Base-by-base conservation (phyloP, 2,329 filamentous ascomycete species). In the Talaromyces sp. region DNA sequence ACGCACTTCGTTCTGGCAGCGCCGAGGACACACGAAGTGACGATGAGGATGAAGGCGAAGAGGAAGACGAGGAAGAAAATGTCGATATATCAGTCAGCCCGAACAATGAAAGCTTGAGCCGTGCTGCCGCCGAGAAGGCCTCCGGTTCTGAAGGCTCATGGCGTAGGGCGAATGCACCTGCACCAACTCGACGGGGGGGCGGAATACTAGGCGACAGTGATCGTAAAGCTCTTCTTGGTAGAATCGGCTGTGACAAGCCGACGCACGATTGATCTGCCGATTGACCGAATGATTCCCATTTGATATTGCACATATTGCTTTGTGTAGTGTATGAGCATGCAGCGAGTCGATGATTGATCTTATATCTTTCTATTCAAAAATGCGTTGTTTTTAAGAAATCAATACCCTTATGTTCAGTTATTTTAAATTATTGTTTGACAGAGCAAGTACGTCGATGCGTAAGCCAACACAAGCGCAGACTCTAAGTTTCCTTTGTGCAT, bases 11-110 rank as follows among this genome's bases (percentile, higher is more conserved):
- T 60, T 75, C 73, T 19, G 93, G 94, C 37, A 86, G 87, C 37
- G 93, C 94, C 5, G 93, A 97, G 68, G 95, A 99, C 73, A 86
- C 87, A 19, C 88, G 95, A 64, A 96, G 92, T 68, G 94, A 97
- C 70, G 92, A 92, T 68, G 93, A 96, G 78, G 90, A 81, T 6
- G 91, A 89, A 24, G 88, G 89, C 22, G 89, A 85, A 2, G 87
- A 87, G 27, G 84, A 85, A 14, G 81, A 86, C 27, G 72, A 77
- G 37, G 68, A 59, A 19, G 72, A 76, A 37, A 67, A 59, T 69
- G 19, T 33, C 49, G 31, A 68, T 61, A 41, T 59, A 70, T 49
- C 61, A 57, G 62, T 69, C 57, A 54, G 35, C 10, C 67, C 56
- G 43, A 69, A 67, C 41, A 73, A 70, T 66, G 73, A 74, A 56